Percentiles rank a stretch among this genome's conserved stretches.
Conservation (phyloP, 805 yeast species). For the Hanseniaspora jakobsenii region DNA sequence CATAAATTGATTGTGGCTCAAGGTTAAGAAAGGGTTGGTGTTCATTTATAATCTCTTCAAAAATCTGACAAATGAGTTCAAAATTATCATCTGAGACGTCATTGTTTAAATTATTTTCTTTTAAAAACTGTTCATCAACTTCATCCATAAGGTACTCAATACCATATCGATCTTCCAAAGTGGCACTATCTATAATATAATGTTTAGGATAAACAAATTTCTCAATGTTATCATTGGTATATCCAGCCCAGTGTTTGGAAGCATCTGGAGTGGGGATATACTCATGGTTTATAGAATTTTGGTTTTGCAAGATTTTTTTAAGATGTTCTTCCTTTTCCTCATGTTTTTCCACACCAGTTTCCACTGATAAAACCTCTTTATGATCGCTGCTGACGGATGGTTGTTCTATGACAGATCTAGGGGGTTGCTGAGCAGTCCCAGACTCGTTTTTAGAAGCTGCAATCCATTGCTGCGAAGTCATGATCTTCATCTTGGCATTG, state of each 20-base stretch:
- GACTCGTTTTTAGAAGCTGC: neutral
- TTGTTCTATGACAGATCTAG: slow-evolving; percentile 15
- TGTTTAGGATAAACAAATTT: slow-evolving; percentile 59
- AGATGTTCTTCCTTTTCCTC: slow-evolving; percentile 96
- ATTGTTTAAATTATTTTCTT: slow-evolving; percentile 30
- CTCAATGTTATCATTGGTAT: slow-evolving; percentile 55
- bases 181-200: slow-evolving; percentile 80
- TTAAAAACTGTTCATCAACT: slow-evolving; percentile 59
- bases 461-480: slow-evolving; percentile 10
- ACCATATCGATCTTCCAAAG: slow-evolving; percentile 90
- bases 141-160: slow-evolving; percentile 85
- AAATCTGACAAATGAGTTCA: slow-evolving; percentile 60
- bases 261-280: slow-evolving; percentile 98
- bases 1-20: slow-evolving; percentile 67
- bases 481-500: slow-evolving; percentile 10
- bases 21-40: slow-evolving; percentile 79
- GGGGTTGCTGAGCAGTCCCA: slow-evolving; percentile 9
- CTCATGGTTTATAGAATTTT: slow-evolving; percentile 27
- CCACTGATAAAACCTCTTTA: slow-evolving; percentile 85
- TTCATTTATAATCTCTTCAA: slow-evolving; percentile 63
- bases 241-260: slow-evolving; percentile 68
- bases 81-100: slow-evolving; percentile 70
- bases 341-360: slow-evolving; percentile 94
- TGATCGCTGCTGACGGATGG: slow-evolving; percentile 24
- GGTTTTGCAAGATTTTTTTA: slow-evolving; percentile 57